These are phyloP conservation scores for Pachysolen tannophilus DNA, from an alignment of 805 yeast species.

Conservation along the genomic window DNA sequence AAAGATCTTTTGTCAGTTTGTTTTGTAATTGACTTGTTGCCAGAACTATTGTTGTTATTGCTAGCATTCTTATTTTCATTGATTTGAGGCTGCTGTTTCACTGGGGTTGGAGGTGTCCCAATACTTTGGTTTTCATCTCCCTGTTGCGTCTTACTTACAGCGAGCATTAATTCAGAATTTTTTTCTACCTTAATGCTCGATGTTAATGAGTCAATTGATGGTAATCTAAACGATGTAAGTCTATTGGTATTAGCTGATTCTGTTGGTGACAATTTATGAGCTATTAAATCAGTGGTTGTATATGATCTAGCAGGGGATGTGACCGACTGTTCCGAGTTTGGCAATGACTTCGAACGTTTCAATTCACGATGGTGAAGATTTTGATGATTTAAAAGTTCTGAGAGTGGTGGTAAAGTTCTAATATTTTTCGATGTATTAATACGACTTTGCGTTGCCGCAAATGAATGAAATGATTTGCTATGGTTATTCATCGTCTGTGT, in stretches of 20 bases:
- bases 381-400: not conserved
- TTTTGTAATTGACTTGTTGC: too few species aligned
- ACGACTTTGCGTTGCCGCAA: too few species aligned
- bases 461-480: too few species aligned
- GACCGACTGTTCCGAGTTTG: too few species aligned
- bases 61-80: not conserved
- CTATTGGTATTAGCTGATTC: too few species aligned
- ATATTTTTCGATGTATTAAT: not conserved
- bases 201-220: not conserved
- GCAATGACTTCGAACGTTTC: not conserved
- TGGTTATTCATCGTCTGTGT: not conserved
- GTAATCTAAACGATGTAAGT: too few species aligned
- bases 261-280: not conserved
- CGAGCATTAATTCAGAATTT: too few species aligned
- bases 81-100: not conserved
- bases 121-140: not conserved
- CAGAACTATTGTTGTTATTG: not conserved
- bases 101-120: not conserved
- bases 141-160: not conserved
- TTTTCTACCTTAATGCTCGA: too few species aligned
- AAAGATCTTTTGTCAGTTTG: constrained; percentile 29
- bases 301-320: not conserved
- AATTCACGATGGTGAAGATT: not conserved
- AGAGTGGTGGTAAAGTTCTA: not conserved
- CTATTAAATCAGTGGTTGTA: not conserved